Evolutionary conservation across 2,329 filamentous ascomycete species (phyloP), one percentile per base, ranked within the genome.

Genomic region (Herpotrichia juniperi): DNA sequence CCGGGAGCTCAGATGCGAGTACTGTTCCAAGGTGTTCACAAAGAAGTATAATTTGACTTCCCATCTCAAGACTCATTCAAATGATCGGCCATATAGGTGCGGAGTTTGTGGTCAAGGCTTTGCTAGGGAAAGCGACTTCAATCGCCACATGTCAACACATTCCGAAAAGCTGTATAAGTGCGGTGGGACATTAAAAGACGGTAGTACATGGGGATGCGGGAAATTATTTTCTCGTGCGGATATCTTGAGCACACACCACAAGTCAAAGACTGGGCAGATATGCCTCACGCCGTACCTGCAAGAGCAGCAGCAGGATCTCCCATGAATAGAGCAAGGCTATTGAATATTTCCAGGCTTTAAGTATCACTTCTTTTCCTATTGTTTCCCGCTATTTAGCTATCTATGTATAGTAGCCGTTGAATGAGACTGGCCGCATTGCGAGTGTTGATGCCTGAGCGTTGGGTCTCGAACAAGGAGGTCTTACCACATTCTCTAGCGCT

Each of bases 201-300:
- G 51, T 10, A 12, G 31, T 7, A 14, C 8, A 26, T 56, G 48
- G 49, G 50, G 48, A 5, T 56, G 53, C 42, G 53, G 53, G 11
- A 35, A 46, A 39, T 34, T 9, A 30, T 56, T 56, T 40, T 9
- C 39, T 3, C 8, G 53, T 3, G 34, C 44, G n/a, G 50, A 53
- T 37, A 45, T 53, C 19, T 44, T 49, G 44, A 34, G 45, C 45
- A 49, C 21, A 37, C 50, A 53, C 32, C 39, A 53, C 24, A 48
- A 46, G 34, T 42, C 49, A 12, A 46, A 47, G 28, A 42, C 16
- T 19, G 49, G 49, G 24, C 30, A 51, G 49, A 22, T 25, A 17
- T 51, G 49, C 42, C 19, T 51, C 16, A n/a, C 8, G 14, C 32
- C 32, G 16, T 35, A 9, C n/a, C 28, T 31, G 9, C 28, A 31